Evolutionary conservation across 768 basidiomycete species (phyloP).

Genomic region (Podaxis sp.): DNA sequence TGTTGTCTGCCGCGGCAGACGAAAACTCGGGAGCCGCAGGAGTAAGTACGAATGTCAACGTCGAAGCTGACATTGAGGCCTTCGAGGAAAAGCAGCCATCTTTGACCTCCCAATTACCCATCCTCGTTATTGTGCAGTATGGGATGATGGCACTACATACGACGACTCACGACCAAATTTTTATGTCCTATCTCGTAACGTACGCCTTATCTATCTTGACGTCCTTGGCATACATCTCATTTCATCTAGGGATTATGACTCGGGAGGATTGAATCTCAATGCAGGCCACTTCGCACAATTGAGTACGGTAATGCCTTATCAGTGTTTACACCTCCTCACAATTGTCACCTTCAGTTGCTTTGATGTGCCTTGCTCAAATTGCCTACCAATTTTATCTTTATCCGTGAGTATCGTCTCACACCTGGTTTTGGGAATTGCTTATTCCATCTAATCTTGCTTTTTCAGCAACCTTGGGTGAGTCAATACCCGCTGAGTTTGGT

Average conservation of each 20-base stretch:
- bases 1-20: slow-evolving; percentile 39
- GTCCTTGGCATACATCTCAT: slow-evolving; percentile 1
- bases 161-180: slow-evolving; percentile 87
- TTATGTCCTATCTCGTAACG: slow-evolving; percentile 51
- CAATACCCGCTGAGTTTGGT: not conserved
- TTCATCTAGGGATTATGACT: slow-evolving; percentile 58
- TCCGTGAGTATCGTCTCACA: slow-evolving; percentile 59
- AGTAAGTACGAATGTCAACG: slow-evolving; percentile 32
- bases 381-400: slow-evolving; percentile 89
- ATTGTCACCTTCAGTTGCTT: slow-evolving; percentile 52
- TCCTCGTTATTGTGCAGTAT: slow-evolving; percentile 87
- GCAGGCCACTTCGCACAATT: slow-evolving; percentile 91
- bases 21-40: slow-evolving; percentile 21
- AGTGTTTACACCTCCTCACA: not conserved
- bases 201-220: not conserved
- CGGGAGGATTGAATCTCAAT: slow-evolving; percentile 88
- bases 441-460: not conserved
- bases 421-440: not conserved
- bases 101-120: slow-evolving; percentile 69
- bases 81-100: slow-evolving; percentile 55
- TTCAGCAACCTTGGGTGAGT: slow-evolving; percentile 61
- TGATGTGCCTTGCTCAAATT: slow-evolving; percentile 95
- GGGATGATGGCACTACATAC: slow-evolving; percentile 84
- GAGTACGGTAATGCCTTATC: slow-evolving; percentile 41
- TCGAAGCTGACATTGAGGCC: slow-evolving; percentile 38